phyloP scores from a whole-genome alignment of 495 filamentous ascomycete genomes.

The Podospora pseudocomata region DNA sequence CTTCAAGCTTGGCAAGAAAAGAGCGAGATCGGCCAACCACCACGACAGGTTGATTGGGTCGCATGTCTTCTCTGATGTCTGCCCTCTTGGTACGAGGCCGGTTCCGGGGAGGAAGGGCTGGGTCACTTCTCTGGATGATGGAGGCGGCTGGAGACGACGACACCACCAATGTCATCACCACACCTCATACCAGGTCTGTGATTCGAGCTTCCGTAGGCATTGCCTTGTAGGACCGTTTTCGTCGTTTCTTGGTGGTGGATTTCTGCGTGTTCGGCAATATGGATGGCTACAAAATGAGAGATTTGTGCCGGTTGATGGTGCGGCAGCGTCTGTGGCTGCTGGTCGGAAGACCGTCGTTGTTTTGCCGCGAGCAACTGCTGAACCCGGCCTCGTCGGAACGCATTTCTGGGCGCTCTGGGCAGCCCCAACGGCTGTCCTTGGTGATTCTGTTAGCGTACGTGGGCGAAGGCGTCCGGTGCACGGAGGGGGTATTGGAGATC shows the following conservation, averaged over 20 bases:
- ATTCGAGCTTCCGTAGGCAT: neutral
- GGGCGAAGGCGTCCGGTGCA: conserved; percentile 1
- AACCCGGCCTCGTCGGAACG: neutral
- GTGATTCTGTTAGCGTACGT: neutral
- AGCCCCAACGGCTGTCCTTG: conserved; percentile 1
- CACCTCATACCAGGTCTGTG: neutral
- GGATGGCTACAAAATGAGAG: neutral
- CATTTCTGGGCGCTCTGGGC: conserved; percentile 1
- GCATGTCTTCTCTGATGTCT: neutral
- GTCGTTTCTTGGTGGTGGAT: neutral
- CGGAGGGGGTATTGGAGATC: conserved; percentile 5
- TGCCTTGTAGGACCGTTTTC: neutral
- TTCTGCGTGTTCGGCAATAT: neutral
- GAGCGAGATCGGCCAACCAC: neutral
- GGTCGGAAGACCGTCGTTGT: neutral
- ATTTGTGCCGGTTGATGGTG: neutral
- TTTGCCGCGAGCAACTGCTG: neutral
- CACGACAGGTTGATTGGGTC: neutral
- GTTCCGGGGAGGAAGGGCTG: neutral
- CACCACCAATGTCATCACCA: neutral
- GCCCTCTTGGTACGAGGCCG: neutral
- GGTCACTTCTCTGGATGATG: neutral
- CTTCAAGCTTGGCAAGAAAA: neutral
- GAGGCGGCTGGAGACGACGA: neutral
- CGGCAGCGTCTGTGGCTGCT: neutral